A percentile compares a stretch with the other conserved stretches of the same genome.
Evolutionary conservation across 164 flowering plant genomes (phyloP).

Genomic region (Tetracentron sinense): DNA sequence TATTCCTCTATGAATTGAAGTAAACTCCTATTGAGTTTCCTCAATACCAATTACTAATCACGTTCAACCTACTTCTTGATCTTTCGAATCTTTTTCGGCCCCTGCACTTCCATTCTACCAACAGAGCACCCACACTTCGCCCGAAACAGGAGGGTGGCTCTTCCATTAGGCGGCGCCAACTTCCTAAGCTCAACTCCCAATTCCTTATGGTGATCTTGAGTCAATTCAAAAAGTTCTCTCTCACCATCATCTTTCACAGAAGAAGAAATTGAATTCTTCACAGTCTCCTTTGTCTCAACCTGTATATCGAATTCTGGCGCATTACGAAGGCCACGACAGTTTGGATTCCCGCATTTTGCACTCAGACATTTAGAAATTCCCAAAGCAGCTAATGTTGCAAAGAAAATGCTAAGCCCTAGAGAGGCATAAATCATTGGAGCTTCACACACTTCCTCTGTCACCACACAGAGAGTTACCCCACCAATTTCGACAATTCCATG

Average conservation of each 20-base stretch:
- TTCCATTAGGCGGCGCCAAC: too few relatives aligned
- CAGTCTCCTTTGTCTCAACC: constrained; percentile 72
- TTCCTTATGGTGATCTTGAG: too few relatives aligned
- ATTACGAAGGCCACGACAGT: constrained; percentile 67
- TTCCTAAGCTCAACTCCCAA: too few relatives aligned
- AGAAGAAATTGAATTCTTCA: constrained; percentile 73
- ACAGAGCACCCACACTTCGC: too few relatives aligned
- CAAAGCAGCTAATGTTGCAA: constrained; percentile 46
- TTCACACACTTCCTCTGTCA: constrained; percentile 41
- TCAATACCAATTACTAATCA: too few relatives aligned
- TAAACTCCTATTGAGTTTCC: too few relatives aligned
- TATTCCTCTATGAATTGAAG: too few relatives aligned
- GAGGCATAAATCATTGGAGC: constrained; percentile 61
- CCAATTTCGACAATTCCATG: constrained; percentile 23
- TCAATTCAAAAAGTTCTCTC: too few relatives aligned
- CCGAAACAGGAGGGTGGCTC: too few relatives aligned
- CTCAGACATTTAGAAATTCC: constrained; percentile 30
- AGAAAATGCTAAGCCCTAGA: constrained; percentile 47
- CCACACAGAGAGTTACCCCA: constrained; percentile 19
- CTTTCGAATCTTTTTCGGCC: too few relatives aligned
- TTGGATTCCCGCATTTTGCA: constrained; percentile 62
- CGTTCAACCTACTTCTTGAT: too few relatives aligned
- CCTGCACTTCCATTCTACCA: too few relatives aligned
- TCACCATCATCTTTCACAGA: constrained; percentile 34
- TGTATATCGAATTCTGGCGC: constrained; percentile 90